Conservation (phyloP, 805 yeast species). For the Wickerhamiella bombiphila region DNA sequence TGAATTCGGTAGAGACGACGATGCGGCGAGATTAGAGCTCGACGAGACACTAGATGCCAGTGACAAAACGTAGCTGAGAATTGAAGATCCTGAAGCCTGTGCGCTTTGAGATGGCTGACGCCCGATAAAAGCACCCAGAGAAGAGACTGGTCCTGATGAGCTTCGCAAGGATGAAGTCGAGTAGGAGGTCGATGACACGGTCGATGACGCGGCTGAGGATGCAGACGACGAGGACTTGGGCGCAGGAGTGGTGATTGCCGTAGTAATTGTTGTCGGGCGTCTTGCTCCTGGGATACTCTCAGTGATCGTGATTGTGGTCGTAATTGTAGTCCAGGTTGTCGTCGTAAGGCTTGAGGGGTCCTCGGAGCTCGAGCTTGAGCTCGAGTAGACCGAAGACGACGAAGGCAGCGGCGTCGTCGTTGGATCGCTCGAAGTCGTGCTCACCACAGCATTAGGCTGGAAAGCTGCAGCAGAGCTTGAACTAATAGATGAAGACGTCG, state of each 20-base stretch:
- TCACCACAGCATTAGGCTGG: too few species aligned
- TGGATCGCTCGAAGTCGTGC: background rate
- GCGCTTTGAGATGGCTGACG: too few species aligned
- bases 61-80: too few species aligned
- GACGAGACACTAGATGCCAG: too few species aligned
- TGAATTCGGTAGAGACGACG: too few species aligned
- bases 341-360: slow-evolving; percentile 1
- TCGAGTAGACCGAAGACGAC: background rate
- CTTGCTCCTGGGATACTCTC: background rate
- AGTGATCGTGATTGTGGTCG: slow-evolving; percentile 3
- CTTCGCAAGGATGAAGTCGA: too few species aligned
- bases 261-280: background rate
- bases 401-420: background rate
- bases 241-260: background rate
- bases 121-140: too few species aligned
- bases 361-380: background rate
- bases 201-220: background rate
- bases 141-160: too few species aligned
- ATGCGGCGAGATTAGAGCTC: too few species aligned
- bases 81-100: too few species aligned
- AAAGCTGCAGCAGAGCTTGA: too few species aligned
- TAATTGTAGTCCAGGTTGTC: slow-evolving; percentile 1
- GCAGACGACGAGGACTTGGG: background rate
- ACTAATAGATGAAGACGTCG: background rate
- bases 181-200: background rate